Percentiles rank a stretch among this genome's conserved stretches.
These are phyloP conservation scores for Fraxinus cuspidata DNA, from an alignment of 257 asterid species.

Conservation along the genomic window DNA sequence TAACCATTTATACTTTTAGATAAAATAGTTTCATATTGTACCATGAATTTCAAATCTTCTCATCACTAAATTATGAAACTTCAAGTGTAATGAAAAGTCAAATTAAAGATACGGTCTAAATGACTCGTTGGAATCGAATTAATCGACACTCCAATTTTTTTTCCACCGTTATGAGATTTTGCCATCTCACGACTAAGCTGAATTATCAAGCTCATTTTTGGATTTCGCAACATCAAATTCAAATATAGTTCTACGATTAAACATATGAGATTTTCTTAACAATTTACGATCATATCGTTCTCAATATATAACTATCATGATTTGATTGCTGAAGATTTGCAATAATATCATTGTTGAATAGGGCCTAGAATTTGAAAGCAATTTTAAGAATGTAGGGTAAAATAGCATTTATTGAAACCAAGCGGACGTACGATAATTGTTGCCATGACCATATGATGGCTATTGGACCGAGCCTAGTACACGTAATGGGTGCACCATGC, in stretches of 20 bases:
- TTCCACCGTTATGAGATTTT: too few relatives aligned
- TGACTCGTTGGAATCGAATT: background rate
- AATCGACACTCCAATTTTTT: background rate
- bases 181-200: background rate
- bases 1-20: too few relatives aligned
- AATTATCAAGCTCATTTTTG: background rate
- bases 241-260: too few relatives aligned
- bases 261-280: too few relatives aligned
- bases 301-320: too few relatives aligned
- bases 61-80: background rate
- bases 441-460: background rate
- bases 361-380: background rate
- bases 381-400: background rate
- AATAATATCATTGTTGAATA: too few relatives aligned
- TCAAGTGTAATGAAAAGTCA: background rate
- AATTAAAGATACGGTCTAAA: too few relatives aligned
- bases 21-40: too few relatives aligned
- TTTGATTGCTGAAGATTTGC: too few relatives aligned
- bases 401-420: too few relatives aligned
- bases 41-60: background rate
- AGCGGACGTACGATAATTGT: background rate
- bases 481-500: background rate
- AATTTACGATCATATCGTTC: too few relatives aligned
- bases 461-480: background rate
- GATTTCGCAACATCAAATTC: too few relatives aligned